Percentiles rank a stretch among this genome's conserved stretches.
Evolutionary conservation across 169 alveolate genomes (phyloP).

Genomic region (Plasmodium coatneyi): DNA sequence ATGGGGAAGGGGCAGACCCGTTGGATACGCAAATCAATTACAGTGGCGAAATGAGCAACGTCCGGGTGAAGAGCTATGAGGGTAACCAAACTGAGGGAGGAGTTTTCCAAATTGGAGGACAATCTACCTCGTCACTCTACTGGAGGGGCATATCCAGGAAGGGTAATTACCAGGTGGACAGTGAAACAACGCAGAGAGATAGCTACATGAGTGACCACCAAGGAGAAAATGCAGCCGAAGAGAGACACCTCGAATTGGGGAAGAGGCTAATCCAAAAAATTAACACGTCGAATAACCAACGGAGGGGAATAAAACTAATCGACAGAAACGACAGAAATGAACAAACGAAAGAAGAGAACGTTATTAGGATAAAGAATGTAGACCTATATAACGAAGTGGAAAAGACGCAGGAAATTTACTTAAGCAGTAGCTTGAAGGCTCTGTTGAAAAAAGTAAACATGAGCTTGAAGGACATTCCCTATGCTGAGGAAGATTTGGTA

Average conservation of each 20-base stretch:
- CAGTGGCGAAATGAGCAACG: not conserved
- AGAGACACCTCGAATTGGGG: not conserved
- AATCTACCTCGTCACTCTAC: not conserved
- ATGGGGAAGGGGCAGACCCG: not conserved
- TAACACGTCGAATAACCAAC: slow-evolving; percentile 5
- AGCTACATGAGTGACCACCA: not conserved
- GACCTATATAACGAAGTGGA: not conserved
- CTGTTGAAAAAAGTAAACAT: slow-evolving; percentile 21
- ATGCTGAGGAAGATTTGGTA: slow-evolving; percentile 45
- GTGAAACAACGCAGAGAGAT: not conserved
- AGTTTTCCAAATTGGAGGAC: not conserved
- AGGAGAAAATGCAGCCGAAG: not conserved
- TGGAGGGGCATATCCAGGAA: not conserved
- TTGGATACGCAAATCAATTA: not conserved
- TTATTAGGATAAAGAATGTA: slow-evolving; percentile 4
- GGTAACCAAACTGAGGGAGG: too few species aligned
- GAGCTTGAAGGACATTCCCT: slow-evolving; percentile 26
- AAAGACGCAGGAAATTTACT: not conserved
- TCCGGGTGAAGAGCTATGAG: not conserved
- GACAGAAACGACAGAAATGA: slow-evolving; percentile 9
- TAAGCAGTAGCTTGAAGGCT: not conserved
- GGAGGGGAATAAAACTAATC: slow-evolving; percentile 58
- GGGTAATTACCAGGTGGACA: not conserved
- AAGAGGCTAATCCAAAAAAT: slow-evolving; percentile 31
- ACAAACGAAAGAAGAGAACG: not conserved